Conservation (phyloP, 768 basidiomycete species). For the Ramaria rubella region DNA sequence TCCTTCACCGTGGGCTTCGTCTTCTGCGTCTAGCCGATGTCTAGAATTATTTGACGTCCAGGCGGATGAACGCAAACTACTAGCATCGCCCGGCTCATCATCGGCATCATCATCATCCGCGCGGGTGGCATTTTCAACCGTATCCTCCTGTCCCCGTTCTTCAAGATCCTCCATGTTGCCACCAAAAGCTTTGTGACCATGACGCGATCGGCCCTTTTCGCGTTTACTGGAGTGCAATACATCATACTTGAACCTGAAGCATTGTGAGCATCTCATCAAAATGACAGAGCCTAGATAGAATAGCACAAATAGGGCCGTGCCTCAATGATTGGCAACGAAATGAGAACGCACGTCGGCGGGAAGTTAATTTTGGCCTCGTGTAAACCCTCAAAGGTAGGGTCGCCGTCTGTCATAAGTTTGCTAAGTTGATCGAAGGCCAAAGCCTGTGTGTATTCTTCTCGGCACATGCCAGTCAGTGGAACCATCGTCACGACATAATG, state of each 20-base stretch:
- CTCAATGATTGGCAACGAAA: neutral
- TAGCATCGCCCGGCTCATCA: neutral
- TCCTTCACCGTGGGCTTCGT: neutral
- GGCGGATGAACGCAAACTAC: neutral
- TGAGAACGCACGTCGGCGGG: slow-evolving; percentile 52
- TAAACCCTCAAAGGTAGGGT: slow-evolving; percentile 67
- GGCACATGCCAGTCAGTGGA: slow-evolving; percentile 10
- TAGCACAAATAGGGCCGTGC: too few species aligned
- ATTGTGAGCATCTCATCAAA: neutral
- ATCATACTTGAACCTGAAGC: slow-evolving; percentile 70
- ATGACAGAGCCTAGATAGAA: too few species aligned
- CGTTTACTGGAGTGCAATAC: slow-evolving; percentile 56
- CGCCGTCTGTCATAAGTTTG: slow-evolving; percentile 61
- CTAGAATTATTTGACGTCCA: slow-evolving; percentile 1
- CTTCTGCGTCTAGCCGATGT: neutral
- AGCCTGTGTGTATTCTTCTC: slow-evolving; percentile 72
- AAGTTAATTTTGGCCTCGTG: slow-evolving; percentile 75
- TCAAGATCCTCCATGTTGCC: slow-evolving; percentile 8
- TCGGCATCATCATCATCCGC: neutral
- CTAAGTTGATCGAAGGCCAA: slow-evolving; percentile 87
- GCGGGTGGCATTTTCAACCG: too few species aligned
- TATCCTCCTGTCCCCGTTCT: neutral
- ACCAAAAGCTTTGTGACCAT: neutral
- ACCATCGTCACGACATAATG: neutral
- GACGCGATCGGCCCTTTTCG: slow-evolving; percentile 25